phyloP scores from a whole-genome alignment of 495 filamentous ascomycete genomes.

The Podospora pseudopauciseta region DNA sequence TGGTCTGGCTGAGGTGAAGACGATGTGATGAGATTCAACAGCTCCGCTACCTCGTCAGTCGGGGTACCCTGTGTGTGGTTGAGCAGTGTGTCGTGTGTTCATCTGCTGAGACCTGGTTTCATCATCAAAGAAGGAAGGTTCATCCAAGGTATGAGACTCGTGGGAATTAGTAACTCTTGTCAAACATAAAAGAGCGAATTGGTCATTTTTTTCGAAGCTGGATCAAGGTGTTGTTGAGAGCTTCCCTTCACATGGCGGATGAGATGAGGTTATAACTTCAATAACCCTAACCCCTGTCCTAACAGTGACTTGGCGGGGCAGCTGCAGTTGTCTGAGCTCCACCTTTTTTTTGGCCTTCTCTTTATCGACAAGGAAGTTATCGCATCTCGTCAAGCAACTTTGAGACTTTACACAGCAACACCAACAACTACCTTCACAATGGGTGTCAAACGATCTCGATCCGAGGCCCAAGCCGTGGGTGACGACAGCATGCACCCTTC shows the following conservation, averaged over 20 bases:
- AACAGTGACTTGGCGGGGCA: neutral
- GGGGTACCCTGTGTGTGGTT: neutral
- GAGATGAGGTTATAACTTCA: neutral
- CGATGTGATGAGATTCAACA: neutral
- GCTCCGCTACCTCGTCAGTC: too few species aligned
- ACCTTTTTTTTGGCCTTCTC: neutral
- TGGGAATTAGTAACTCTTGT: neutral
- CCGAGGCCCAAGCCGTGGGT: slow-evolving; percentile 24
- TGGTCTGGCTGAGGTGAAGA: neutral
- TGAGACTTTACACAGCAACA: neutral
- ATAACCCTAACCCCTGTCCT: neutral
- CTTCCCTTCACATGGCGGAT: neutral
- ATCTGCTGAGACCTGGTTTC: neutral
- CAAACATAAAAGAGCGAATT: neutral
- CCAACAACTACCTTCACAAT: slow-evolving; percentile 8
- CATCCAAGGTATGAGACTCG: neutral
- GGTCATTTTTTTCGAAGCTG: neutral
- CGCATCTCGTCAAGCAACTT: neutral
- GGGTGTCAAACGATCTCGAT: slow-evolving; percentile 21
- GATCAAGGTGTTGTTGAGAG: neutral
- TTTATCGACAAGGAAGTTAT: neutral
- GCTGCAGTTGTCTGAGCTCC: neutral
- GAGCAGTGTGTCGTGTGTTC: neutral
- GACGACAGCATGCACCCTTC: slow-evolving; percentile 10
- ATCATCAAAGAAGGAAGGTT: neutral